phyloP scores from a whole-genome alignment of 169 alveolate species.

The Perkinsus olseni region DNA sequence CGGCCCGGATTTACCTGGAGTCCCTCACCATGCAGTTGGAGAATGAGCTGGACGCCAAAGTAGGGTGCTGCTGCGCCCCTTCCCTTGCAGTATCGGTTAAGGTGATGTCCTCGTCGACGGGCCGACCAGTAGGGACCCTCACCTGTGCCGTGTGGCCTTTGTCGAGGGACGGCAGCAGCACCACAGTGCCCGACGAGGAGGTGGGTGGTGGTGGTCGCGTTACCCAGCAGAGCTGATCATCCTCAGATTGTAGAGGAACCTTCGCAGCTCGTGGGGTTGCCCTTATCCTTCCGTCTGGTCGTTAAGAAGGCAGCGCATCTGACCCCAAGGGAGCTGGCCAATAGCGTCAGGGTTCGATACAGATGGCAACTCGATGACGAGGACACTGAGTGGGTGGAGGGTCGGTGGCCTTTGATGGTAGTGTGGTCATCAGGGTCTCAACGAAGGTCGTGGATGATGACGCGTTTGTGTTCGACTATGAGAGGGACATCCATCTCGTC shows the following conservation, averaged over 20 bases:
- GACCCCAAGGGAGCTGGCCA: conserved; percentile 5
- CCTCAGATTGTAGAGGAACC: conserved; percentile 10
- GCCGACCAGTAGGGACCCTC: background rate
- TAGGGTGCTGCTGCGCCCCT: no score
- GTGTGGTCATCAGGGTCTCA: no score
- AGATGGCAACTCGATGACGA: background rate
- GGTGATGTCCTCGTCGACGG: background rate
- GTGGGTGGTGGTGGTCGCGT: no score
- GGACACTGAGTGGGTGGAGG: background rate
- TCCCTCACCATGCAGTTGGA: conserved; percentile 17
- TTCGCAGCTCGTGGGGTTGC: conserved; percentile 7
- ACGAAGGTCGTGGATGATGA: background rate
- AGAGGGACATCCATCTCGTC: background rate
- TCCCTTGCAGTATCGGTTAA: no score
- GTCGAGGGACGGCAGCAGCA: background rate
- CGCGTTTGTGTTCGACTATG: background rate
- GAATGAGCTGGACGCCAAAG: background rate
- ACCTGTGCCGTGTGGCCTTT: background rate
- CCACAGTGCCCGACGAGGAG: background rate
- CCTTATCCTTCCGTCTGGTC: background rate
- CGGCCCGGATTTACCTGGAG: conserved; percentile 9
- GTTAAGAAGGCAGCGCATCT: background rate
- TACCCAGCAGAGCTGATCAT: background rate
- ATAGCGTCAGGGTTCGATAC: background rate
- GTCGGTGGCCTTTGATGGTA: background rate